Evolutionary conservation across 192 early-diverging fungal genomes (phyloP), one percentile per base, ranked within the genome.

Genomic region (Coemansia sp.): DNA sequence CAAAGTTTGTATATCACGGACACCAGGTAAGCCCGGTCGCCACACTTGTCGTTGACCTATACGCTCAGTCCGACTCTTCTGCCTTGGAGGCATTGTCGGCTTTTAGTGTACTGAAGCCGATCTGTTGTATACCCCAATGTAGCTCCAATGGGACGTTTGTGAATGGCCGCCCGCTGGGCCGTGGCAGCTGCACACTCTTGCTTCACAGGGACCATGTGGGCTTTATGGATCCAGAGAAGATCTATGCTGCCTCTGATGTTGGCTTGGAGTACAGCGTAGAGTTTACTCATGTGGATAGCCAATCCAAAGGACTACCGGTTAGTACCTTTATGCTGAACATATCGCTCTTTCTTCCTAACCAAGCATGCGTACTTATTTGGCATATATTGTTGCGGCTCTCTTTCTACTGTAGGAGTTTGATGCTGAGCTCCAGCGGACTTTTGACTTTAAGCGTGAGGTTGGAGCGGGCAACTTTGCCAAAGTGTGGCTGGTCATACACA

Each of bases 381-480:
- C 30, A 32, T 47, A 4, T 3, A 14, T 32, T 6, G 4, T 3
- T 66, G 33, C 32, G n/a, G 4, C 44, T 21, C 10, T 58, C 26
- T 32, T 44, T 44, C 4, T 8, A 28, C 16, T 52, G 35, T 75
- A 69, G 73, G 64, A 70, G 1, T 69, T 80, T 64, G 67, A 49
- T 28, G 21, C 61, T 8, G 69, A 73, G 13, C 50, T 85, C 30
- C 62, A 76, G 52, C 68, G 68, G n/a, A 42, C 53, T 13, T 85
- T 81, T 39, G 84, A 85, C 42, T 72, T 85, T 37, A 85, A 85
- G 68, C 74, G 64, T 62, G 75, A 74, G 26, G 65, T 84, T 13
- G 83, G 83, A 11, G 57, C 77, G 5, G 84, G 84, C 3, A 81
- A 81, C 66, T 85, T 85, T 78, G 78, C 84, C 55, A 80, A 76